Conservation (phyloP, 2,329 filamentous ascomycete species). For the Aspergillus sp. region DNA sequence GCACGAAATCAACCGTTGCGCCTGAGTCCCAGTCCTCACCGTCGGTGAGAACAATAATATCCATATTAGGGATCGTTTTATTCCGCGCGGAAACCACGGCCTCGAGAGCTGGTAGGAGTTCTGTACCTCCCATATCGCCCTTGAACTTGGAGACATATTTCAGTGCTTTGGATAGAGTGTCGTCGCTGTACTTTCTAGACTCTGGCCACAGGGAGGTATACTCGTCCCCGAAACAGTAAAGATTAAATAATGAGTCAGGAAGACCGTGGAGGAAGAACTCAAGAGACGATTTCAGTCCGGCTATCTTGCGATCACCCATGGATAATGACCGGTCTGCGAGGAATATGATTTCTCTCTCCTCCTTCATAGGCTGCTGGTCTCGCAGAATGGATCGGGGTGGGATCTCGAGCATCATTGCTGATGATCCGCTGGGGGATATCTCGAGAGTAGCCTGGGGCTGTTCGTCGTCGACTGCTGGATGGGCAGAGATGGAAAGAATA, state of each 20-base stretch:
- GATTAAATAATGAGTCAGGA: conserved; percentile 67
- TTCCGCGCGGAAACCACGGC: conserved; percentile 16
- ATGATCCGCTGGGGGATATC: not conserved
- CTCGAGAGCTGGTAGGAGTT: conserved; percentile 50
- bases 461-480: not conserved
- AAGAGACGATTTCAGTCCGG: conserved; percentile 56
- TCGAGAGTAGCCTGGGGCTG: not conserved
- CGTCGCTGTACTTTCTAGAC: conserved; percentile 49
- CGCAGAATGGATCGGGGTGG: conserved; percentile 13
- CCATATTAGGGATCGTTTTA: conserved; percentile 38
- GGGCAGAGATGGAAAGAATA: not conserved
- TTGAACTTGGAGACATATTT: conserved; percentile 44
- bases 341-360: conserved; percentile 19
- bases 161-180: conserved; percentile 46
- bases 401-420: conserved; percentile 11
- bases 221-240: conserved; percentile 63
- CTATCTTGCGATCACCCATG: conserved; percentile 45
- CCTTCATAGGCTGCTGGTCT: not conserved
- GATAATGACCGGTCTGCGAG: conserved; percentile 20
- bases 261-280: conserved; percentile 66
- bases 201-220: conserved; percentile 51
- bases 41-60: conserved; percentile 59
- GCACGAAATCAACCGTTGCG: conserved; percentile 51
- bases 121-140: conserved; percentile 55
- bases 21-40: too few species aligned